Percentiles rank a stretch among this genome's conserved stretches.
Conservation (phyloP, 768 basidiomycete species). For the Calocera viscosa region DNA sequence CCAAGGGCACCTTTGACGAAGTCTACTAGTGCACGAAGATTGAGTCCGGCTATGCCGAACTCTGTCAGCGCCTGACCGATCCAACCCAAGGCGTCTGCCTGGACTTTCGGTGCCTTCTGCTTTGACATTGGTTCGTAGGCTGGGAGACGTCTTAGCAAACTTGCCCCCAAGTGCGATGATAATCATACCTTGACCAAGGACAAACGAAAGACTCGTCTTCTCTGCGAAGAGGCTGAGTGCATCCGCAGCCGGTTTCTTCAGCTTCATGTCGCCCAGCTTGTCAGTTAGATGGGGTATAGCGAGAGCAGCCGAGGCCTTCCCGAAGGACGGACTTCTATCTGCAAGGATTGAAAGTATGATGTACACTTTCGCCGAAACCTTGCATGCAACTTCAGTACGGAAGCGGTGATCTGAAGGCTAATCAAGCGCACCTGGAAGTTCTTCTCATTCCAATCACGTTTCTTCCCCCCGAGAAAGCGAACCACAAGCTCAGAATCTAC, state of each 20-base stretch:
- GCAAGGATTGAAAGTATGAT: constrained; percentile 61
- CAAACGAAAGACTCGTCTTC: constrained; percentile 87
- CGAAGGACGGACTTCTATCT: constrained; percentile 68
- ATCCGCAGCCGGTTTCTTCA: constrained; percentile 94
- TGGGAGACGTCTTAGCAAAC: constrained; percentile 25
- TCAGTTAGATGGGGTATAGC: constrained; percentile 73
- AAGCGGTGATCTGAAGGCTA: neutral
- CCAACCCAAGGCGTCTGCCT: constrained; percentile 84
- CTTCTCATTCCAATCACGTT: constrained; percentile 90
- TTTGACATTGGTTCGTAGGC: constrained; percentile 88
- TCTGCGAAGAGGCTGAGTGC: constrained; percentile 73
- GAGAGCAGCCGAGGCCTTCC: constrained; percentile 70
- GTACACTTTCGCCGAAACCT: constrained; percentile 90
- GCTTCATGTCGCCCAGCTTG: constrained; percentile 89
- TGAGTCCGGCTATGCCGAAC: constrained; percentile 81
- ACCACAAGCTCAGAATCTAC: constrained; percentile 83
- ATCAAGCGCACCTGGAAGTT: constrained; percentile 71
- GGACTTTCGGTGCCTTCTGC: constrained; percentile 93
- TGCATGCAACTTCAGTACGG: constrained; percentile 12
- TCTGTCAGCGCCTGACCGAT: constrained; percentile 73
- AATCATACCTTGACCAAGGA: constrained; percentile 71
- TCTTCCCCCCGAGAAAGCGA: constrained; percentile 66
- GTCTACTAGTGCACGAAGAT: constrained; percentile 73
- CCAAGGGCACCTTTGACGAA: constrained; percentile 77
- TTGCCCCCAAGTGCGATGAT: neutral